Base-by-base conservation (phyloP, 2,329 filamentous ascomycete genomes). In the Apiospora arundinis region DNA sequence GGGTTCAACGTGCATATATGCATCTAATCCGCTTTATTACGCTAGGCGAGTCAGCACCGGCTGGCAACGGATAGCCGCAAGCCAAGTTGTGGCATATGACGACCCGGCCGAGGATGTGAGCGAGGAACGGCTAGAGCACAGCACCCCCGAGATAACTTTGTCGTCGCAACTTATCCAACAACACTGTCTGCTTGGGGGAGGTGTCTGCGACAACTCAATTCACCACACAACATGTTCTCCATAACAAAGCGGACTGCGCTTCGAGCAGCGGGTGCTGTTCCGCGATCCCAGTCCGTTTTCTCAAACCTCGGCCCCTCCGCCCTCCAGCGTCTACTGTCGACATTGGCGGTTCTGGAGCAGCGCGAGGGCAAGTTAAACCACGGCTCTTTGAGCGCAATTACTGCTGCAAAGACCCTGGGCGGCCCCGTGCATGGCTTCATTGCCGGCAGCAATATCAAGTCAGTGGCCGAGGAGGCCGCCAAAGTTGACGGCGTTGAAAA, bases 401-500 rank as follows among this genome's bases (percentile, higher is more conserved):
- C 93, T 11, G 96, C 96, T 11, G 95, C 95, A 25, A 89, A 92
- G 82, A 95, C 95, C 82, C 84, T 98, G 9, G 95, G 95, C 70
- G 95, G 95, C 4, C 85, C 92, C 7, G 87, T 99, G 69, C 95
- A 95, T 74, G 96, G 89, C 21, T 96, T 99, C 77, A 85, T 98
- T 69, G 96, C 96, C 44, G 96, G 96, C 37, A 89, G 87, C 77
- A 92, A 91, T 78, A 91, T 93, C 75, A 93, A 95, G 83, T 79
- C 83, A 70, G 92, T 91, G 8, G 96, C 95, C 69, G 91, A 93
- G 71, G 91, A 97, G 83, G 95, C 93, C 32, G 93, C 95, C 74
- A 97, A 97, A 84, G 92, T 97, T 49, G 91, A 94, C 75, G 96
- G 96, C 40, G 84, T 99, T 52, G 94, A 97, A 78, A 98, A 98